These are phyloP conservation scores for Penicillium turbatum DNA, from an alignment of 495 filamentous ascomycete genomes.

Conservation along the genomic window DNA sequence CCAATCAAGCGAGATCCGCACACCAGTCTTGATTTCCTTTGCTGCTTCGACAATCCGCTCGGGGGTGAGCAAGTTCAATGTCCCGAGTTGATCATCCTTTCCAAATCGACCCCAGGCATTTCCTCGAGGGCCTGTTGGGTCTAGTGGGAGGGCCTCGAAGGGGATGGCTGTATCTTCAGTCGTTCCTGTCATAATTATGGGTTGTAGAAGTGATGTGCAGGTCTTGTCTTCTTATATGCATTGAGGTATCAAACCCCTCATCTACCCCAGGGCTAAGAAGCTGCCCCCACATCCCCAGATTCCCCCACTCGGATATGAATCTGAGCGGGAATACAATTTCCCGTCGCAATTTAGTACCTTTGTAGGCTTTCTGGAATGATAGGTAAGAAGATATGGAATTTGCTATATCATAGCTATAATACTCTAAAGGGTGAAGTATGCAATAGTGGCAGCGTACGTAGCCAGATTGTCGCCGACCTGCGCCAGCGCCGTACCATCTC, in stretches of 20 bases:
- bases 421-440: conserved; percentile 36
- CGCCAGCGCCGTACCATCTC: conserved; percentile 48
- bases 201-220: neutral
- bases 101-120: conserved; percentile 53
- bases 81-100: conserved; percentile 45
- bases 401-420: neutral
- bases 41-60: conserved; percentile 45
- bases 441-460: conserved; percentile 51
- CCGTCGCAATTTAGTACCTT: too few relatives aligned
- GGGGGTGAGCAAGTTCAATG: conserved; percentile 49
- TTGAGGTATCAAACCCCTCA: too few relatives aligned
- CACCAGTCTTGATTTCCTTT: conserved; percentile 50
- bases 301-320: too few relatives aligned
- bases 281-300: too few relatives aligned
- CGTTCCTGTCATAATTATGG: conserved; percentile 6
- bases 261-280: too few relatives aligned
- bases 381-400: too few relatives aligned
- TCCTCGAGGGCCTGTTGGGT: conserved; percentile 42
- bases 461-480: conserved; percentile 50
- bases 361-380: too few relatives aligned
- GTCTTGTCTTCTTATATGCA: too few relatives aligned
- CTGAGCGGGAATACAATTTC: too few relatives aligned
- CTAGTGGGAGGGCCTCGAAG: conserved; percentile 48
- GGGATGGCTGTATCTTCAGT: conserved; percentile 9
- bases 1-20: conserved; percentile 49